Evolutionary conservation across 2,329 filamentous ascomycete species (phyloP).

Genomic region (Xylaria hypoxylon): DNA sequence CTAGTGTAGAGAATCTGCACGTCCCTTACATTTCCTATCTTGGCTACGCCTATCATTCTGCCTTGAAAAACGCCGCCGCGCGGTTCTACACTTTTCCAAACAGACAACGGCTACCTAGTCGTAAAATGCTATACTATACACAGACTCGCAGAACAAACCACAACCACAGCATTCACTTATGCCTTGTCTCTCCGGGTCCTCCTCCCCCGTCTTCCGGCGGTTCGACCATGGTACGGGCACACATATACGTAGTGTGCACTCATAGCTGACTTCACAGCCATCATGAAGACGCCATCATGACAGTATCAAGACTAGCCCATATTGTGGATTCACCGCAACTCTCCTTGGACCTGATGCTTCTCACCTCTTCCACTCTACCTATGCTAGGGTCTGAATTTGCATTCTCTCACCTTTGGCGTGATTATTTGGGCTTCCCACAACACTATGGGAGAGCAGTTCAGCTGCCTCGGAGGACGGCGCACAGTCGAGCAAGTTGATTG

Average conservation of each 20-base stretch:
- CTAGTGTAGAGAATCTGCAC: background rate
- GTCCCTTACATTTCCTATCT: background rate
- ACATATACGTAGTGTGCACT: background rate
- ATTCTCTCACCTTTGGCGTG: background rate
- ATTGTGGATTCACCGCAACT: slow-evolving; percentile 25
- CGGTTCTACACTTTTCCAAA: background rate
- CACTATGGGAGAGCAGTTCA: background rate
- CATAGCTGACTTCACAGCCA: slow-evolving; percentile 34
- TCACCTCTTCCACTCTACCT: background rate
- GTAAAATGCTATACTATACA: background rate
- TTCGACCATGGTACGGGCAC: background rate
- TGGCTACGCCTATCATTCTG: slow-evolving; percentile 27
- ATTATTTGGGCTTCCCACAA: background rate
- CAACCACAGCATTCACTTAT: background rate
- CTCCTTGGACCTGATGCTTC: background rate
- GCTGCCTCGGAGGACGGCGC: background rate
- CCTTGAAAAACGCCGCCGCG: slow-evolving; percentile 19
- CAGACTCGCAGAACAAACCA: background rate
- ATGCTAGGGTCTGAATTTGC: slow-evolving; percentile 2
- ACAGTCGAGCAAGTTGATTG: slow-evolving; percentile 1
- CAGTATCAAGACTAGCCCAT: slow-evolving; percentile 4
- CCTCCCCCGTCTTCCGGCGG: no score
- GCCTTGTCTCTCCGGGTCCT: background rate
- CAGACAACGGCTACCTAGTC: background rate
- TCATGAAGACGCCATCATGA: slow-evolving; percentile 13